These are phyloP conservation scores for Lachnellula occidentalis DNA, from an alignment of 2,329 filamentous ascomycete species.

Conservation along the genomic window DNA sequence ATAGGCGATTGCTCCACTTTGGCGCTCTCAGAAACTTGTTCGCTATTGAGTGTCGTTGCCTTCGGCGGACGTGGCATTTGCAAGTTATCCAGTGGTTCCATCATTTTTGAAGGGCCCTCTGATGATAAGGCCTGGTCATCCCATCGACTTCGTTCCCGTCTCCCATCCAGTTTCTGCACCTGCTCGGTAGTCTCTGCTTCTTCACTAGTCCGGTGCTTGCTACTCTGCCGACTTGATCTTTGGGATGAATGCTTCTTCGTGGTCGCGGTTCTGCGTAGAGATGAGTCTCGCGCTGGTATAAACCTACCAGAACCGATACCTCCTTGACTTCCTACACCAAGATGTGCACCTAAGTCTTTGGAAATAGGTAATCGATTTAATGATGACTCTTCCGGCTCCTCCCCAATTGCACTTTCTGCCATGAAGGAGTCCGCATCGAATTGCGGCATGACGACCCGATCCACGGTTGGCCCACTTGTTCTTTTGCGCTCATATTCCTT, in stretches of 20 bases:
- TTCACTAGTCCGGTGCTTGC: conserved; percentile 35
- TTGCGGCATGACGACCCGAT: conserved; percentile 20
- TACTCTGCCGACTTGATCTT: conserved; percentile 42
- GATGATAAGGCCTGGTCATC: conserved; percentile 17
- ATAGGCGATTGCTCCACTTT: conserved; percentile 14
- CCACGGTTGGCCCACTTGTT: conserved; percentile 34
- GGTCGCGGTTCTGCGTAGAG: conserved; percentile 52
- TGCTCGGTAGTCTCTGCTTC: conserved; percentile 20
- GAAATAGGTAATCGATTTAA: conserved; percentile 16
- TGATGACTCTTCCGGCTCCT: conserved; percentile 39
- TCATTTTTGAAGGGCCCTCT: conserved; percentile 29
- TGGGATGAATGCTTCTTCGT: conserved; percentile 49
- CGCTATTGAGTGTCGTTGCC: conserved; percentile 18
- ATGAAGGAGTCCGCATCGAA: conserved; percentile 31
- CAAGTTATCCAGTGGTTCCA: conserved; percentile 25
- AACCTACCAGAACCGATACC: conserved; percentile 35
- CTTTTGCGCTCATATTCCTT: conserved; percentile 59
- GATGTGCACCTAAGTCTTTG: conserved; percentile 7
- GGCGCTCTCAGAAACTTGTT: conserved; percentile 18
- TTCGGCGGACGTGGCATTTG: conserved; percentile 29
- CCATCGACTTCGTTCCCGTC: conserved; percentile 18
- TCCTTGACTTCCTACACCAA: conserved; percentile 17
- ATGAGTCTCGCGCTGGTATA: conserved; percentile 65
- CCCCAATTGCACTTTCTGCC: conserved; percentile 36
- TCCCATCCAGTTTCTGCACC: conserved; percentile 18